These are phyloP conservation scores for Arabidopsis thaliana DNA, from an alignment of 345 rosid genomes.

Conservation along the genomic window DNA sequence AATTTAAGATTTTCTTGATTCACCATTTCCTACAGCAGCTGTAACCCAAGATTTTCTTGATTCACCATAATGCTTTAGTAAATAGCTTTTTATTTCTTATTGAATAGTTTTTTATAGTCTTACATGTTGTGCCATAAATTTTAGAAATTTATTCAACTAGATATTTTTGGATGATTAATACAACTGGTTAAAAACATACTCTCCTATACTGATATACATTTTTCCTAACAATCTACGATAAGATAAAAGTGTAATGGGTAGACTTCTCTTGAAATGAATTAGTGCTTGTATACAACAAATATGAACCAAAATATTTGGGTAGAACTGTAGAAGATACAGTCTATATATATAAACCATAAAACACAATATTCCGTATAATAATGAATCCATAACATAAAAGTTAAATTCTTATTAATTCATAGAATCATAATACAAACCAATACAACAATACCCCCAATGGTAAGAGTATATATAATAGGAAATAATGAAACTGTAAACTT, in stretches of 20 bases:
- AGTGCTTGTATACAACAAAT: neutral
- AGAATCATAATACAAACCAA: slow-evolving; percentile 39
- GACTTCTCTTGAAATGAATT: neutral
- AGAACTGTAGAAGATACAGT: neutral
- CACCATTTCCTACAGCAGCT: neutral
- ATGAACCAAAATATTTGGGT: slow-evolving; percentile 3
- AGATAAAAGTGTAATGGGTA: neutral
- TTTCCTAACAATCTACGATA: neutral
- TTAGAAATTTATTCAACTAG: neutral
- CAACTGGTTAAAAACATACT: neutral
- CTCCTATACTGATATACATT: neutral
- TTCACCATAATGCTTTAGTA: neutral
- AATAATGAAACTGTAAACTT: slow-evolving; percentile 35
- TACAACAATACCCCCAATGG: slow-evolving; percentile 34
- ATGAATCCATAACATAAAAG: neutral
- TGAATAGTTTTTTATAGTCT: neutral
- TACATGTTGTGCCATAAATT: neutral
- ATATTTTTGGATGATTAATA: neutral
- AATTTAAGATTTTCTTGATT: neutral
- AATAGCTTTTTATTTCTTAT: neutral
- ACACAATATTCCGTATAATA: neutral
- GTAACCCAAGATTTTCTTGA: slow-evolving; percentile 7
- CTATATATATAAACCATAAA: neutral
- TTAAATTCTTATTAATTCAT: slow-evolving; percentile 39
- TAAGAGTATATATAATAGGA: neutral